Evolutionary conservation across 768 basidiomycete genomes (phyloP), one percentile per base, ranked within the genome.

Genomic region (Hypholoma fasciculare): DNA sequence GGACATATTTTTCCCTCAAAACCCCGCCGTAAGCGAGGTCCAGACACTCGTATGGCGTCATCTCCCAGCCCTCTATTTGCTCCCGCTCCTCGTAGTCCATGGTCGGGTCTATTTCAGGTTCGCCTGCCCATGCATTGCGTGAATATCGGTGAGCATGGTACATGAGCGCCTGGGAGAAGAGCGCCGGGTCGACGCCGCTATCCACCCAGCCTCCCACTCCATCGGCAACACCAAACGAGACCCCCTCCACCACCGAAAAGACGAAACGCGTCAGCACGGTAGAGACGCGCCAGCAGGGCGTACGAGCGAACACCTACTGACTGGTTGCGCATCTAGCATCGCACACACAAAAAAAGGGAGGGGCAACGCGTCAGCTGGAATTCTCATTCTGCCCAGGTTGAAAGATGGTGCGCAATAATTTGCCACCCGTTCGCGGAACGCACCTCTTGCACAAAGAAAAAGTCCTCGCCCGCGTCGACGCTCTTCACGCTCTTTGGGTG

Each of bases 171-270:
- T 97, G 95, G 1, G 94, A 88, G 76, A 96, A 98, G 46, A 96
- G 76, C 0, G 93, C 88, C 1, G 93, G 93, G 72, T 97, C 94
- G 52, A 92, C 83, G 14, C 92, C 90, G 26, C 84, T 82, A 38
- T 88, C 84, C 49, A 84, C 82, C 96, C 96, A 98, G 17, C 95
- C 94, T 1, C 94, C 94, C 4, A 97, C 94, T 17, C 95, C 95
- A 65, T 98, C 95, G 39, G 94, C 92, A 4, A 97, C 84, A 38
- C 92, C 94, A 53, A 97, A 78, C 2, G 89, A 83, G 27, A 92
- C 69, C 20, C 90, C 90, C 90, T 92, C 60, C 44, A 65, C 46
- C 47, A 64, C 48, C 61, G 78, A 34, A 80, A 76, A 60, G 57
- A 59, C 57, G 34, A 57, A 55, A 58, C 49, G 50, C 57, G 61